Evolutionary conservation across 345 rosid genomes (phyloP).

Genomic region (Eucalyptus cloeziana): DNA sequence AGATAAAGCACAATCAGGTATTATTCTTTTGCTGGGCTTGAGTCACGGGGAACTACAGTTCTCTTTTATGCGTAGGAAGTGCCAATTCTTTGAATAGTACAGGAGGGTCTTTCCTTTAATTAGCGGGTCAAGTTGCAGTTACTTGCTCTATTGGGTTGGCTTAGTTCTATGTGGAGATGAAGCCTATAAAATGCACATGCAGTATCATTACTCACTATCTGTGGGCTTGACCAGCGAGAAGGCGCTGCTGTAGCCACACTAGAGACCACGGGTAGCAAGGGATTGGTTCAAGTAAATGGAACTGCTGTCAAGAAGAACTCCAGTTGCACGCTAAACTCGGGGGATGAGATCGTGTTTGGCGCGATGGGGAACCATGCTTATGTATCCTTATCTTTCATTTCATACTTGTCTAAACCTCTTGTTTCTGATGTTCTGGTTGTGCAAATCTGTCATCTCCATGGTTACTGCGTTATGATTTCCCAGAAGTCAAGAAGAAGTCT

Average conservation of each 20-base stretch:
- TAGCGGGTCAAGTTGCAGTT: background rate
- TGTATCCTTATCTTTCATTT: conserved; percentile 47
- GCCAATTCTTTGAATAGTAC: background rate
- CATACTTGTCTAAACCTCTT: background rate
- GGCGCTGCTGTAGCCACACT: conserved; percentile 45
- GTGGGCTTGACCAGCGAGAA: conserved; percentile 77
- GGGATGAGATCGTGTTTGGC: conserved; percentile 79
- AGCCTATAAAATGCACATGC: conserved; percentile 44
- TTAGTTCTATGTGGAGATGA: conserved; percentile 28
- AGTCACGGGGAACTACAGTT: background rate
- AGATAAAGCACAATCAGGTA: conserved; percentile 62
- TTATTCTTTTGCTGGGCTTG: background rate
- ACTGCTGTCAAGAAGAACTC: conserved; percentile 31
- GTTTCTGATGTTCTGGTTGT: background rate
- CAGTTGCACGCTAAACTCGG: conserved; percentile 36
- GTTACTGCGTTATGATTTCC: background rate
- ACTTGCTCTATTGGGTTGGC: background rate
- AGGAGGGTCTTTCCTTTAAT: background rate
- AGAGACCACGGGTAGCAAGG: conserved; percentile 64
- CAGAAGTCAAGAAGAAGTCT: background rate
- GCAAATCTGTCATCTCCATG: background rate
- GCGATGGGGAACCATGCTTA: conserved; percentile 48
- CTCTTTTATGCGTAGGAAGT: background rate
- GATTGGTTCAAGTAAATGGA: conserved; percentile 61
- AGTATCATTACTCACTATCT: conserved; percentile 61